Conservation (phyloP, 306 rosid genomes). For the Cucumis melo region DNA sequence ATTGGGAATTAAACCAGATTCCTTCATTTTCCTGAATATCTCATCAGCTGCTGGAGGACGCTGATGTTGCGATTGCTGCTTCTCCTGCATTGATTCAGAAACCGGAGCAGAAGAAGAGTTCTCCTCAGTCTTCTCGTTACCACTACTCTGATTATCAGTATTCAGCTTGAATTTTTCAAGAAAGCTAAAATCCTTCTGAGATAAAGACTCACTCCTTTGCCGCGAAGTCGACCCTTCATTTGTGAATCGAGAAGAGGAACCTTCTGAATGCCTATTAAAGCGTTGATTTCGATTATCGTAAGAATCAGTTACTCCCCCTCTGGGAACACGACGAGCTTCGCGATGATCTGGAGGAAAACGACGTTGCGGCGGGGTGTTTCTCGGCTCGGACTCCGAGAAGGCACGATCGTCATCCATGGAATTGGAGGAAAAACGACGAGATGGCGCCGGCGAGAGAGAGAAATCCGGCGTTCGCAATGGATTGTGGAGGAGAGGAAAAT, state of each 20-base stretch:
- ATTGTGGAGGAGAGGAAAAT: neutral
- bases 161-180: slow-evolving; percentile 64
- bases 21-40: slow-evolving; percentile 88
- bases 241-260: slow-evolving; percentile 12
- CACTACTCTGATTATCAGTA: slow-evolving; percentile 13
- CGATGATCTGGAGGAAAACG: slow-evolving; percentile 9
- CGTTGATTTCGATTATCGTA: neutral
- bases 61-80: slow-evolving; percentile 13
- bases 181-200: slow-evolving; percentile 36
- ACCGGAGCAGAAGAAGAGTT: neutral
- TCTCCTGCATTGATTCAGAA: slow-evolving; percentile 13
- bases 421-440: slow-evolving; percentile 2
- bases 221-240: slow-evolving; percentile 11
- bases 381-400: neutral
- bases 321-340: slow-evolving; percentile 14
- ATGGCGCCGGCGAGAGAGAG: neutral
- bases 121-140: slow-evolving; percentile 15
- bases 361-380: neutral
- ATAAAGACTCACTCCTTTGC: slow-evolving; percentile 12
- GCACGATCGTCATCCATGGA: neutral
- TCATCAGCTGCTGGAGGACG: slow-evolving; percentile 56
- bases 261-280: slow-evolving; percentile 8
- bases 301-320: neutral
- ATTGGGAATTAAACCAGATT: slow-evolving; percentile 83
- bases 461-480: neutral